A percentile compares a stretch with the other conserved stretches of the same genome.
Conservation (phyloP, 768 basidiomycete species). For the Russula virescens region DNA sequence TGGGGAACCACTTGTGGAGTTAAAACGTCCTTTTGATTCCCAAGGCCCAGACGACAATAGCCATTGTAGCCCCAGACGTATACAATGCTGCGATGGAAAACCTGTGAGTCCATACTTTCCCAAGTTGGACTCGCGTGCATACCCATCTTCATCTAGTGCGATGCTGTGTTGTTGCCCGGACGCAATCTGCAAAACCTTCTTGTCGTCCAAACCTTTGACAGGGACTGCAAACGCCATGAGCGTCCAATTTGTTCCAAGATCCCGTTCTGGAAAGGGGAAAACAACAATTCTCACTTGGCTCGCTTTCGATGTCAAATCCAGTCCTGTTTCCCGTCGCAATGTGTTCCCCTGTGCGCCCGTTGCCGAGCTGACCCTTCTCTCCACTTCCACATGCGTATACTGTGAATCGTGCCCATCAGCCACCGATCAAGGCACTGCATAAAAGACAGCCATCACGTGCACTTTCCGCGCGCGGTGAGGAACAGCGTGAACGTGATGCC, state of each 20-base stretch:
- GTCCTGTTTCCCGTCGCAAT: slow-evolving; percentile 83
- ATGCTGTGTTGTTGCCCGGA: slow-evolving; percentile 86
- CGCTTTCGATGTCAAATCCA: slow-evolving; percentile 68
- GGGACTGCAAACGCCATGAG: slow-evolving; percentile 43
- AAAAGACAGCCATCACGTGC: slow-evolving; percentile 34
- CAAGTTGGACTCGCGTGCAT: slow-evolving; percentile 23
- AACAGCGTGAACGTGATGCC: slow-evolving; percentile 83
- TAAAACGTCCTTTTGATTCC: slow-evolving; percentile 76
- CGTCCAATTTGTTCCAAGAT: slow-evolving; percentile 10
- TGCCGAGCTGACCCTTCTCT: slow-evolving; percentile 90
- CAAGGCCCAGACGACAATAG: slow-evolving; percentile 86
- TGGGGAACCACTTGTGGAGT: slow-evolving; percentile 81
- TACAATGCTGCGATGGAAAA: slow-evolving; percentile 46
- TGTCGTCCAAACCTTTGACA: slow-evolving; percentile 69
- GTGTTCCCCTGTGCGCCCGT: slow-evolving; percentile 89
- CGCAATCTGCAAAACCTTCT: slow-evolving; percentile 73
- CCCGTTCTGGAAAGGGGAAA: background rate
- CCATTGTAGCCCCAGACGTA: slow-evolving; percentile 89
- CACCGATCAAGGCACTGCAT: background rate
- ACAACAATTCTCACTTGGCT: slow-evolving; percentile 53
- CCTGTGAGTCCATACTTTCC: background rate
- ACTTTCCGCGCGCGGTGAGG: slow-evolving; percentile 76
- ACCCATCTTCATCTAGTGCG: slow-evolving; percentile 76
- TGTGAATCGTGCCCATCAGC: slow-evolving; percentile 27
- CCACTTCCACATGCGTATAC: slow-evolving; percentile 89